Conservation (phyloP, 176 grass and related monocot genomes). For the Cenchrus fungigraminus region DNA sequence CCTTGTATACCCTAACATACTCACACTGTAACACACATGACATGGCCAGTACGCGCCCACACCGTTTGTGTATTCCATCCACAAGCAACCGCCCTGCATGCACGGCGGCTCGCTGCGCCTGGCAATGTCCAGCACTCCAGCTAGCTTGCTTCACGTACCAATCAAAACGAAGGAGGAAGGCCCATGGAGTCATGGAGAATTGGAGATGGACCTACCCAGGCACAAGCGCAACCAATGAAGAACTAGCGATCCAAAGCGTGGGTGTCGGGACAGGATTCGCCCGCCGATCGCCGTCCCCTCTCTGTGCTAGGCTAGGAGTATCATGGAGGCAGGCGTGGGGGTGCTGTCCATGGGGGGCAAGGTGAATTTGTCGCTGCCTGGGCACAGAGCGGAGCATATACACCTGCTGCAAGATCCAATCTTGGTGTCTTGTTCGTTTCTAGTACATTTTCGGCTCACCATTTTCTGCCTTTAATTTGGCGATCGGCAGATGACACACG, state of each 20-base stretch:
- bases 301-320: background rate
- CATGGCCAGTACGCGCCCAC: background rate
- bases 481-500: background rate
- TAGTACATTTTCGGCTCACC: background rate
- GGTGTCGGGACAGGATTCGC: background rate
- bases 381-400: background rate
- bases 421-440: slow-evolving; percentile 33
- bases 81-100: background rate
- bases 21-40: background rate
- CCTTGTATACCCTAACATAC: background rate
- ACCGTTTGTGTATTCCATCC: background rate
- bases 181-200: too few relatives aligned
- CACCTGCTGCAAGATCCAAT: slow-evolving; percentile 26
- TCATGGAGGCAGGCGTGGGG: background rate
- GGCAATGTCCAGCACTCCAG: background rate
- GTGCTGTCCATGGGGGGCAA: background rate
- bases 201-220: background rate
- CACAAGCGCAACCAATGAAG: background rate
- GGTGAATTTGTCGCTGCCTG: slow-evolving; percentile 10
- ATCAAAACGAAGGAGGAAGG: background rate
- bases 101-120: background rate
- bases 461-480: background rate
- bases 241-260: background rate
- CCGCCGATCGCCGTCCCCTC: background rate
- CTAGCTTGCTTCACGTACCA: background rate